Conservation (phyloP, 2,329 filamentous ascomycete species). For the Pseudopyricularia javanii region DNA sequence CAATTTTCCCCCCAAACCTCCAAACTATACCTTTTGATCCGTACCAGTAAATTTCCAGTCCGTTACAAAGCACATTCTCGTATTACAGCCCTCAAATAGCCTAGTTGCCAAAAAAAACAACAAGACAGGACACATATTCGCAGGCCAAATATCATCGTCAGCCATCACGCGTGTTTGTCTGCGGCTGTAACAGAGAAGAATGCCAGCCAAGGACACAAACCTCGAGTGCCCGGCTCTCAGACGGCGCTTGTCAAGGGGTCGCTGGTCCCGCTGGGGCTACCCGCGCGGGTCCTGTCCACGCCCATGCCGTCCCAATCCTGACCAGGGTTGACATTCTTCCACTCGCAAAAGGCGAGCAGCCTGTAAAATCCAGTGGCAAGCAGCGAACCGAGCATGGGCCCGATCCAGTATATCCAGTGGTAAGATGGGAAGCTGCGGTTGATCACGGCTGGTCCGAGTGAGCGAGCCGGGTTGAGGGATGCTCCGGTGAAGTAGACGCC, state of each 20-base stretch:
- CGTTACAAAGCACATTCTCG: too few species aligned
- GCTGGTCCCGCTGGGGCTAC: background rate
- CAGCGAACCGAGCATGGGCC: slow-evolving; percentile 34
- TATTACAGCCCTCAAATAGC: too few species aligned
- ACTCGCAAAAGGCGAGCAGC: slow-evolving; percentile 37
- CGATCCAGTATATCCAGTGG: slow-evolving; percentile 44
- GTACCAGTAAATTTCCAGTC: background rate
- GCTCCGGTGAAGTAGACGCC: slow-evolving; percentile 5
- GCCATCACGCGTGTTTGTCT: too few species aligned
- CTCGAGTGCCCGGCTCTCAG: background rate
- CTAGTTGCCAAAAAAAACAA: too few species aligned
- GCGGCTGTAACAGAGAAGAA: too few species aligned
- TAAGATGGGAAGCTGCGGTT: slow-evolving; percentile 1
- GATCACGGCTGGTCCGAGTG: slow-evolving; percentile 1
- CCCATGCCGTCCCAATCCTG: slow-evolving; percentile 22
- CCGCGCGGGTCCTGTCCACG: background rate
- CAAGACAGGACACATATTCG: too few species aligned
- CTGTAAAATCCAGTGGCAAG: slow-evolving; percentile 37
- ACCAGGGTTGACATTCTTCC: slow-evolving; percentile 34
- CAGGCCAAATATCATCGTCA: too few species aligned
- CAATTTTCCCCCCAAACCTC: background rate
- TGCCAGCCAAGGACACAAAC: too few species aligned
- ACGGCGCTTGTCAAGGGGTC: background rate
- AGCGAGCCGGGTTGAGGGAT: slow-evolving; percentile 4
- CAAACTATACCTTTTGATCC: background rate